Percentiles rank a stretch among this genome's conserved stretches.
These are phyloP conservation scores for Aspergillus sp. DNA, from an alignment of 2,329 filamentous ascomycete genomes.

Conservation along the genomic window DNA sequence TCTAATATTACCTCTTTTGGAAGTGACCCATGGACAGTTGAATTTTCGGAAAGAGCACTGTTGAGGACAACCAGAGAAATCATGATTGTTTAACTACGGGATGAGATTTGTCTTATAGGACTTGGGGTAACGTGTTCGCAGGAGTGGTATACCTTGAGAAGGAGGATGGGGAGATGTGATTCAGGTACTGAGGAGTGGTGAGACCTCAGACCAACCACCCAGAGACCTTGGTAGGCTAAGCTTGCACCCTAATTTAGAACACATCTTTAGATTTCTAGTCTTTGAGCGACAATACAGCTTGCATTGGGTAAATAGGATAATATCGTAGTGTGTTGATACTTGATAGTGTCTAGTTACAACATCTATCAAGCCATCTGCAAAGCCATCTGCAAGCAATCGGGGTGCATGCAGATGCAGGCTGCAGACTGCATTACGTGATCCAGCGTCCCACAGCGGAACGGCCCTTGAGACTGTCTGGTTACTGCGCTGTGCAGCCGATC, in stretches of 20 bases:
- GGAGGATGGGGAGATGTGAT: not conserved
- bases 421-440: constrained; percentile 6
- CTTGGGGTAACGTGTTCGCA: not conserved
- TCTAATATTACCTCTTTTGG: constrained; percentile 1
- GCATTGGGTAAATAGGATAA: too few relatives aligned
- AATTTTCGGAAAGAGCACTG: not conserved
- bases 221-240: not conserved
- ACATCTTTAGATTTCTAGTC: too few relatives aligned
- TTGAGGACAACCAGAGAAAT: not conserved
- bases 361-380: too few relatives aligned
- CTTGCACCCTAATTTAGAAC: too few relatives aligned
- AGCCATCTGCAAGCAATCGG: constrained; percentile 5
- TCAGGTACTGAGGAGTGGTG: not conserved
- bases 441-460: constrained; percentile 7
- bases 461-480: constrained; percentile 1
- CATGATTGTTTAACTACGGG: not conserved
- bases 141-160: not conserved
- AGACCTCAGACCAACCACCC: constrained; percentile 1
- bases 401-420: constrained; percentile 10
- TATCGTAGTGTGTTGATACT: too few relatives aligned
- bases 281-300: too few relatives aligned
- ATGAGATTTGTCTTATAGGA: not conserved
- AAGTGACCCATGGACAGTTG: not conserved
- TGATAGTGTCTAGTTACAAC: too few relatives aligned
- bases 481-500: not conserved